Conservation (phyloP, 2,329 filamentous ascomycete species). For the Clarireedia homoeocarpa region DNA sequence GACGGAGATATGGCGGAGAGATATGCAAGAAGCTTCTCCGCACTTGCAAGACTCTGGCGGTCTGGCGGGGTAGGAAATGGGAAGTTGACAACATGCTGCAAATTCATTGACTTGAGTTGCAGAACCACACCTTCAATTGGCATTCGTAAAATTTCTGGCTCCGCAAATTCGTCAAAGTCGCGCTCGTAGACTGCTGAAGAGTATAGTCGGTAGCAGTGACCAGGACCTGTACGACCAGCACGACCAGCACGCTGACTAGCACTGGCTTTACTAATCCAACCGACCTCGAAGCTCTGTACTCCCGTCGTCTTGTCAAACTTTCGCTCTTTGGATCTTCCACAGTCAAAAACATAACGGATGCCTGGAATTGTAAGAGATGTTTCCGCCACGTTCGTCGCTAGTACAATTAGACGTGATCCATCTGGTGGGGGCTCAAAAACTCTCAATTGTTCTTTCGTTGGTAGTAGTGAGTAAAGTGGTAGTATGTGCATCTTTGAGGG, state of each 20-base stretch:
- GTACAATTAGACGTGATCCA: slow-evolving; percentile 73
- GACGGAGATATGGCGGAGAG: slow-evolving; percentile 68
- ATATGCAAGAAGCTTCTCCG: slow-evolving; percentile 80
- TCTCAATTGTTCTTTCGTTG: slow-evolving; percentile 81
- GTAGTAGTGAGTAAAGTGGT: slow-evolving; percentile 88
- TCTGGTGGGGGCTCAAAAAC: slow-evolving; percentile 84
- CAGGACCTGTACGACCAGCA: slow-evolving; percentile 89
- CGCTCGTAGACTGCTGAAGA: slow-evolving; percentile 90
- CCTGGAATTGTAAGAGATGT: slow-evolving; percentile 95
- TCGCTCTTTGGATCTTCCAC: slow-evolving; percentile 85
- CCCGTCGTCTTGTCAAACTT: slow-evolving; percentile 81
- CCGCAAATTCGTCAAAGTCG: slow-evolving; percentile 77
- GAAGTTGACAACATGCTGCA: slow-evolving; percentile 86
- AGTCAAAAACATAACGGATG: slow-evolving; percentile 92
- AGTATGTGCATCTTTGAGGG: slow-evolving; percentile 75
- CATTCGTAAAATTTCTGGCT: slow-evolving; percentile 83
- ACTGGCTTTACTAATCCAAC: slow-evolving; percentile 96
- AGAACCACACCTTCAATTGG: slow-evolving; percentile 89
- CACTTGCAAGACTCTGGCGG: slow-evolving; percentile 64
- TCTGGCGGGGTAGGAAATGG: slow-evolving; percentile 91
- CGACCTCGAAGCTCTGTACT: slow-evolving; percentile 90
- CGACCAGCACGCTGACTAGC: slow-evolving; percentile 87
- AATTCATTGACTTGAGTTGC: slow-evolving; percentile 89
- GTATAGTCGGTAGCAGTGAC: slow-evolving; percentile 91
- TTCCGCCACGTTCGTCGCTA: slow-evolving; percentile 95